Conservation (phyloP, 805 yeast species). For the Nakazawaea ambrosiae region DNA sequence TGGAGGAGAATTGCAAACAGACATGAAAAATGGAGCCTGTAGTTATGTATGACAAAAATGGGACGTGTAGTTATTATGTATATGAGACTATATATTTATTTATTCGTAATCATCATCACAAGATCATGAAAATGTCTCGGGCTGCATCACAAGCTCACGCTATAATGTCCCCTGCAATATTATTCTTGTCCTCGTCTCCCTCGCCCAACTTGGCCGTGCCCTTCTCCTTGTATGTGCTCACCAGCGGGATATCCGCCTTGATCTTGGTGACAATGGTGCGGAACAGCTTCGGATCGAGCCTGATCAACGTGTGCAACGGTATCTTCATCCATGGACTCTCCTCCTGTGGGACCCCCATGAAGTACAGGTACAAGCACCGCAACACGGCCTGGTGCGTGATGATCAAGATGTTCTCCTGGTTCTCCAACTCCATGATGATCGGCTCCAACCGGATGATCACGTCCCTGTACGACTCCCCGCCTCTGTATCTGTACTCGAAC, state of each 20-base stretch:
- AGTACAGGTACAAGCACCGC: conserved; percentile 94
- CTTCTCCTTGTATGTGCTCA: conserved; percentile 90
- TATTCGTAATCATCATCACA: too few relatives aligned
- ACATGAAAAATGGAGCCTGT: too few relatives aligned
- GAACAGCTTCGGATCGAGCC: conserved; percentile 92
- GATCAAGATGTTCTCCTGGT: conserved; percentile 91
- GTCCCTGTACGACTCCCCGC: conserved; percentile 96
- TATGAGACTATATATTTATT: too few relatives aligned
- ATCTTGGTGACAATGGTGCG: conserved; percentile 82
- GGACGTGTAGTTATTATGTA: too few relatives aligned
- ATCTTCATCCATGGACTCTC: conserved; percentile 99
- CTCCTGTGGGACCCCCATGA: conserved; percentile 97
- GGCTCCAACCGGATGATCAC: conserved; percentile 94
- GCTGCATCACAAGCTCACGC: too few relatives aligned
- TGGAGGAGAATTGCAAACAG: conserved; percentile 55
- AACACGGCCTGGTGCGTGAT: conserved; percentile 97
- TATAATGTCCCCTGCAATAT: conserved; percentile 45
- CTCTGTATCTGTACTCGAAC: conserved; percentile 91
- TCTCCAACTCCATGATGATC: conserved; percentile 95
- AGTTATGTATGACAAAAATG: too few relatives aligned
- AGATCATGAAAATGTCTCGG: too few relatives aligned
- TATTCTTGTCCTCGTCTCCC: conserved; percentile 27
- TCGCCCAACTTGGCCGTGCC: conserved; percentile 73
- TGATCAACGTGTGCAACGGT: conserved; percentile 91
- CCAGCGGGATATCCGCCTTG: conserved; percentile 97